Base-by-base conservation (phyloP, 1,284 basidiomycete genomes). In the Ceratobasidium sp. region DNA sequence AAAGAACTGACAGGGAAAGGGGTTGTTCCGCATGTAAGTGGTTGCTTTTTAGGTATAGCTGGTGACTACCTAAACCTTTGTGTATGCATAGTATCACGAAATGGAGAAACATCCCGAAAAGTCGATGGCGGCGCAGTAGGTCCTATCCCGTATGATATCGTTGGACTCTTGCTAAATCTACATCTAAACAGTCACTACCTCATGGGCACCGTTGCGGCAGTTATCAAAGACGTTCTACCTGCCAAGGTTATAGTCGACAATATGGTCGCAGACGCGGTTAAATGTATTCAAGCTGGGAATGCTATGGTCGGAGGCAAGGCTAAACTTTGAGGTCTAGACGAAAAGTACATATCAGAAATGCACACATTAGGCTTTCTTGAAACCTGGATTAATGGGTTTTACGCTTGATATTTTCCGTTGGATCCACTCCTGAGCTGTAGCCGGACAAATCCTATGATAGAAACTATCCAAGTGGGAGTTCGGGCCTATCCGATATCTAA, bases 181-280 rank as follows among this genome's bases (percentile, higher is more conserved):
- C 23, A 3, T 12, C 9, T 39, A 23, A 6, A 61, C 26, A 76
- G 80, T 18, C 78, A 76, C 12, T 81, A 76, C 46, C 77, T 81
- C 18, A 56, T 81, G 71, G 80, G 80, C 28, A 79, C 77, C n/a
- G 80, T 81, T 26, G 73, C 79, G 3, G 80, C 77, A 2, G 51
- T 79, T 9, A 81, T 86, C 80, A 84, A 85, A 80, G 83, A 86
- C 33, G 85, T 86, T 33, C 82, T 81, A 39, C 83, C 81, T 5
- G 80, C 86, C 15, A 83, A 85, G n/a, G 84, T 85, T 71, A 84
- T 86, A 0, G 73, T 85, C 13, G 80, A 82, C 0, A 85, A 79
- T 23, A 81, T 81, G 80, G 80, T 81, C 26, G 42, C 71, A 7
- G 79, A 80, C 13, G 80, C 80, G 23, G 79, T 84, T 63, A 61